Percentiles rank a stretch among this genome's conserved stretches.
Conservation (phyloP, 805 yeast species). For the Debaryomyces prosopidis region DNA sequence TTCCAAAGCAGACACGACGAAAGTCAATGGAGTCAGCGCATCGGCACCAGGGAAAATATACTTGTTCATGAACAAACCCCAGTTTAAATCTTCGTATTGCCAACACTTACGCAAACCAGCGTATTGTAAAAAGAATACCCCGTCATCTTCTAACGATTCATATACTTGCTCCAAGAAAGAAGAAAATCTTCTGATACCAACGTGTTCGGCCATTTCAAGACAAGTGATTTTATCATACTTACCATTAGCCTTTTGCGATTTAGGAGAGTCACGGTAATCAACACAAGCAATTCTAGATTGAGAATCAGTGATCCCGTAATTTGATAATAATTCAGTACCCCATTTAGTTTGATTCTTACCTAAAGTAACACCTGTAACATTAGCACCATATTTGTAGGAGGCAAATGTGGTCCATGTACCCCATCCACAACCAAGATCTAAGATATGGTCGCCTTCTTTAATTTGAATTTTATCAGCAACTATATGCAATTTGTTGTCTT, state of each 20-base stretch:
- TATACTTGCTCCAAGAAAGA: constrained; percentile 77
- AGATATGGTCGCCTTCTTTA: constrained; percentile 67
- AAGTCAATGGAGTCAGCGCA: constrained; percentile 90
- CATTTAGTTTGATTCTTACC: constrained; percentile 90
- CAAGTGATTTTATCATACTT: constrained; percentile 84
- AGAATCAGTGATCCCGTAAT: constrained; percentile 65
- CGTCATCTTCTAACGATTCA: constrained; percentile 90
- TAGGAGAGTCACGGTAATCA: constrained; percentile 92
- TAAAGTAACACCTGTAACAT: constrained; percentile 85
- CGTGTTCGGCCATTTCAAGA: constrained; percentile 95
- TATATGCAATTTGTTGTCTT: constrained; percentile 84
- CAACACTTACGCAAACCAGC: constrained; percentile 89
- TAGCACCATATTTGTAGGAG: constrained; percentile 78
- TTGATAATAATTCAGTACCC: constrained; percentile 71
- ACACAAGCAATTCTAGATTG: constrained; percentile 79
- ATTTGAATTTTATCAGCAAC: constrained; percentile 86
- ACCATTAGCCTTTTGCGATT: constrained; percentile 44
- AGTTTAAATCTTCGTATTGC: constrained; percentile 91
- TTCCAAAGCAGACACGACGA: constrained; percentile 75
- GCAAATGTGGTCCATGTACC: constrained; percentile 88
- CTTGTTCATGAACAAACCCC: constrained; percentile 97
- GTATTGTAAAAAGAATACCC: constrained; percentile 80
- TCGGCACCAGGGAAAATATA: constrained; percentile 97
- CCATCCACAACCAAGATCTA: constrained; percentile 96
- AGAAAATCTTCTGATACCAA: constrained; percentile 82